Base-by-base conservation (phyloP, 305 asterid species). In the Stenogyne calaminthoides region DNA sequence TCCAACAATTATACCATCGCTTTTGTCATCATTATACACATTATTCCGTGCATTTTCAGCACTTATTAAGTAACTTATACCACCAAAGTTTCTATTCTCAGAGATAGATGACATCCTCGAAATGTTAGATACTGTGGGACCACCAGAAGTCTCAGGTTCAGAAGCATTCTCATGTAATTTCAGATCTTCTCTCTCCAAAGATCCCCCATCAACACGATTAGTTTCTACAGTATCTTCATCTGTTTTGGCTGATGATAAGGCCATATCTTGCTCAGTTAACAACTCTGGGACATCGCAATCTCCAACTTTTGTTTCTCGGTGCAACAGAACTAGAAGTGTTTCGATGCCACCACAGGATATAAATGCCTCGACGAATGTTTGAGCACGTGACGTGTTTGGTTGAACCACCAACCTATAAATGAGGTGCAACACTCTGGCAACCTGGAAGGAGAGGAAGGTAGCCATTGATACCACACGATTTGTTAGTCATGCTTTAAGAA, bases 31-130 rank as follows among this genome's bases (percentile, higher is more conserved):
- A 84, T 95, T 92, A 75, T 92, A 95, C 76, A 85, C 97, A 80
- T 92, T 92, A 84, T 95, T 95, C 84, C 99, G 83, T 62, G 99
- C 99, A 84, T 92, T 95, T 84, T 95, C 98, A 76, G 98, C 93
- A 84, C 91, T 92, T 71, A 92, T 92, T 70, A 92, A 81, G 84
- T 81, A 85, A 81, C 89, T 89, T 80, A 95, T 92, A 61, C 99
- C 97, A 15, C 99, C 96, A 86, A 90, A 81, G 76, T 84, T 89
- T 81, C 78, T 94, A 81, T 87, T 82, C 75, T 88, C 97, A 49
- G 95, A 80, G 78, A 87, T 73, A 70, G 95, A 90, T 22, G 88
- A 70, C 77, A 73, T 83, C 89, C 92, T 87, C 77, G 73, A 86
- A 67, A 85, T 69, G 69, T 65, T 78, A 80, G 88, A 75, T 76